Conservation (phyloP, 495 filamentous ascomycete species). For the Aspergillus wentii region DNA sequence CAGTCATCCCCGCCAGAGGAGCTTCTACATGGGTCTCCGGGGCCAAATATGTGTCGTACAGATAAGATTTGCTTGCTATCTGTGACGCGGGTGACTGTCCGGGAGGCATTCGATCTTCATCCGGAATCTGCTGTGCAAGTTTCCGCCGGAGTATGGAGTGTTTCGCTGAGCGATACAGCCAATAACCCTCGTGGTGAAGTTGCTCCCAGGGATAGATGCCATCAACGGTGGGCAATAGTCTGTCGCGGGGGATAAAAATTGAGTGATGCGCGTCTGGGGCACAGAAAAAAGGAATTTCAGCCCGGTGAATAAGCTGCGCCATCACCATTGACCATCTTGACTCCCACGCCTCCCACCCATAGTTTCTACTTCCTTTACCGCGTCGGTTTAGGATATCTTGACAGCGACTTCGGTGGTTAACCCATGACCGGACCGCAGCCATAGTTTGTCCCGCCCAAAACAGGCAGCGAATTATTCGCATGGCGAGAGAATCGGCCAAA, state of each 20-base stretch:
- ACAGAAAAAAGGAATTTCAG: slow-evolving; percentile 42
- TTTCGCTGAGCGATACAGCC: slow-evolving; percentile 66
- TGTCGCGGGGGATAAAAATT: slow-evolving; percentile 63
- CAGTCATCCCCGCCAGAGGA: slow-evolving; percentile 44
- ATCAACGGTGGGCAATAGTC: slow-evolving; percentile 57
- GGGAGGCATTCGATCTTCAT: slow-evolving; percentile 66
- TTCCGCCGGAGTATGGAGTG: slow-evolving; percentile 55
- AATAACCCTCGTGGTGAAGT: slow-evolving; percentile 85
- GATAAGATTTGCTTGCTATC: slow-evolving; percentile 61
- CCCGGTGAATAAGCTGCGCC: slow-evolving; percentile 70
- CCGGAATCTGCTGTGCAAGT: slow-evolving; percentile 63
- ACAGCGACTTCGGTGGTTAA: slow-evolving; percentile 63
- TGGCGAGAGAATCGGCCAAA: slow-evolving; percentile 70
- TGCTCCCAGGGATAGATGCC: slow-evolving; percentile 69
- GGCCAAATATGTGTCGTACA: slow-evolving; percentile 84
- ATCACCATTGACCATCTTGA: slow-evolving; percentile 77
- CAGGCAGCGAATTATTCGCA: slow-evolving; percentile 74
- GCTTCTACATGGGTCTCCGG: slow-evolving; percentile 70
- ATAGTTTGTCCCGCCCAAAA: slow-evolving; percentile 72
- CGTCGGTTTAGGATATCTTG: slow-evolving; percentile 71
- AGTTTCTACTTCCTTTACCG: slow-evolving; percentile 75
- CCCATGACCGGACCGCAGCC: slow-evolving; percentile 71
- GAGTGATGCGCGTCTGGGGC: slow-evolving; percentile 21
- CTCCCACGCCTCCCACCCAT: slow-evolving; percentile 87
- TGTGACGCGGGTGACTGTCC: slow-evolving; percentile 62